These are phyloP conservation scores for Aspergillus hiratsukae DNA, from an alignment of 2,329 filamentous ascomycete species.

Conservation along the genomic window DNA sequence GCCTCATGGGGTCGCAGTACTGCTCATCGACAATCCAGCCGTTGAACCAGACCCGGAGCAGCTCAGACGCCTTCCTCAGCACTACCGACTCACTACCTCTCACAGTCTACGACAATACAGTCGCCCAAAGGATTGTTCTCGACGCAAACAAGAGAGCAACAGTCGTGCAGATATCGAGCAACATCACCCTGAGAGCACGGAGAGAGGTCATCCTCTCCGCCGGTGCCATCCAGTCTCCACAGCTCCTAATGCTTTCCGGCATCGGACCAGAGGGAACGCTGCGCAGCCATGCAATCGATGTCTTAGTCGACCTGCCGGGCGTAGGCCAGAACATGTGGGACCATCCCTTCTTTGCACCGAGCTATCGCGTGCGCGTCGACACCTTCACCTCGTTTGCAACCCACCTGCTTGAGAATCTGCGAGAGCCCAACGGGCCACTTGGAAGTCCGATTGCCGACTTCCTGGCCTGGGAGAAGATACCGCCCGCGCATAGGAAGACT, in stretches of 20 bases:
- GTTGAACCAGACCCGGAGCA: conserved; percentile 21
- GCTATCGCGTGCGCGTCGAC: conserved; percentile 28
- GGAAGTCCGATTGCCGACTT: conserved; percentile 8
- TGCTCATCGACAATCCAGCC: conserved; percentile 32
- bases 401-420: too few species aligned
- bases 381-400: too few species aligned
- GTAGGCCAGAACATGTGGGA: conserved; percentile 37
- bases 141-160: conserved; percentile 36
- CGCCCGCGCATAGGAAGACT: conserved; percentile 3
- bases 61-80: conserved; percentile 33
- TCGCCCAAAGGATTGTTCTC: conserved; percentile 45
- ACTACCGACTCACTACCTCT: conserved; percentile 27
- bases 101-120: conserved; percentile 39
- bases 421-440: not conserved
- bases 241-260: conserved; percentile 47
- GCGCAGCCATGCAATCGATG: conserved; percentile 20
- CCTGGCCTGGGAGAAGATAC: conserved; percentile 22
- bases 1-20: conserved; percentile 38
- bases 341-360: conserved; percentile 27
- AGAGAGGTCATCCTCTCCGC: conserved; percentile 49
- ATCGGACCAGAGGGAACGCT: conserved; percentile 38
- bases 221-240: conserved; percentile 48
- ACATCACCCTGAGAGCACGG: conserved; percentile 42
- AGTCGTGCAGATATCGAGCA: conserved; percentile 34
- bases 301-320: conserved; percentile 26